phyloP scores from a whole-genome alignment of 2,329 filamentous ascomycete species.

The Chalaropsis ovoidea region DNA sequence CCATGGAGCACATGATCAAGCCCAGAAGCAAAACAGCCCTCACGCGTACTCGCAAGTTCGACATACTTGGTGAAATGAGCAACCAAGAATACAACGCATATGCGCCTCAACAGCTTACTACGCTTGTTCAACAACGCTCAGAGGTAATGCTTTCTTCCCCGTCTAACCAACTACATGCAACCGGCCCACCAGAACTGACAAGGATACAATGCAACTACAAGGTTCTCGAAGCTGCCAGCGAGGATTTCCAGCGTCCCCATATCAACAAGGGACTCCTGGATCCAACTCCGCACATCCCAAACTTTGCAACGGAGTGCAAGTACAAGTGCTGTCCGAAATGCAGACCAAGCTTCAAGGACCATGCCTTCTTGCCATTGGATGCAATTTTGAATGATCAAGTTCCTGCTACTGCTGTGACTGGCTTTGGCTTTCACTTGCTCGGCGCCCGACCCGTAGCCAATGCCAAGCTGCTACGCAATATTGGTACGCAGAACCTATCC shows the following conservation, averaged over 20 bases:
- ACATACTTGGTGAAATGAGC: constrained; percentile 39
- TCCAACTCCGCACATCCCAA: constrained; percentile 28
- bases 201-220: constrained; percentile 27
- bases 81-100: constrained; percentile 38
- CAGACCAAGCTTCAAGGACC: constrained; percentile 36
- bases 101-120: constrained; percentile 39
- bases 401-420: constrained; percentile 40
- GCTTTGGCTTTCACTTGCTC: constrained; percentile 43
- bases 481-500: not conserved
- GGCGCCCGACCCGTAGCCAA: constrained; percentile 38
- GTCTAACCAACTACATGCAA: constrained; percentile 17
- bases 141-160: constrained; percentile 33
- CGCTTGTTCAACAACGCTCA: constrained; percentile 42
- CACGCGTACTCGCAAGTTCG: constrained; percentile 36
- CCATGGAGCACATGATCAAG: constrained; percentile 32
- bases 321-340: constrained; percentile 38
- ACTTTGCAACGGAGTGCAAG: constrained; percentile 15
- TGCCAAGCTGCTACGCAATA: constrained; percentile 29
- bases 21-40: constrained; percentile 36
- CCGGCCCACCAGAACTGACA: constrained; percentile 28
- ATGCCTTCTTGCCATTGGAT: constrained; percentile 42
- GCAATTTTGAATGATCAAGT: constrained; percentile 43
- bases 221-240: constrained; percentile 27
- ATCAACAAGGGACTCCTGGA: constrained; percentile 23
- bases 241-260: constrained; percentile 26